phyloP scores from a whole-genome alignment of 257 asterid genomes.

The Gardenia jasminoides region DNA sequence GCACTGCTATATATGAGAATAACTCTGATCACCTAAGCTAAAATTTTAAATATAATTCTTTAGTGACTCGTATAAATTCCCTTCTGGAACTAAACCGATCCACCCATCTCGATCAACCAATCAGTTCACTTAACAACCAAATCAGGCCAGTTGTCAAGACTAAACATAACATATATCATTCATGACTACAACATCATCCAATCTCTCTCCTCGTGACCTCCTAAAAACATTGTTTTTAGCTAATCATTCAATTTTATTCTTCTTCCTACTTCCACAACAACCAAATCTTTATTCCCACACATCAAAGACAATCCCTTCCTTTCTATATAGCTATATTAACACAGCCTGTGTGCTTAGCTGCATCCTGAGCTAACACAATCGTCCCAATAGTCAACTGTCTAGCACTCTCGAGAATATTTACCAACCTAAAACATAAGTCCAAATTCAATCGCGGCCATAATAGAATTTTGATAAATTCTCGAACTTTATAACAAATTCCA shows the following conservation, averaged over 20 bases:
- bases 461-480: background rate
- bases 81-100: background rate
- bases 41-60: background rate
- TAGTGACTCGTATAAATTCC: background rate
- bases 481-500: background rate
- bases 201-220: background rate
- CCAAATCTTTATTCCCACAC: background rate
- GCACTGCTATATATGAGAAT: background rate
- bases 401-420: no score
- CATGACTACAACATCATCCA: background rate
- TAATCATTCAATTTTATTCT: background rate
- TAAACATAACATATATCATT: background rate
- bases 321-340: no score
- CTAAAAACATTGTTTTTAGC: background rate
- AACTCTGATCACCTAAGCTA: no score
- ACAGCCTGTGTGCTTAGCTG: no score
- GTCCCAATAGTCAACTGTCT: no score
- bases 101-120: background rate
- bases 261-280: background rate
- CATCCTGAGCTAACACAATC: no score
- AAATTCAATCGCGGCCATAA: background rate
- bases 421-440: background rate
- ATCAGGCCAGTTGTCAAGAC: background rate
- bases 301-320: background rate
- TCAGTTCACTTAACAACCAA: background rate